A percentile compares a stretch with the other conserved stretches of the same genome.
Evolutionary conservation across 768 basidiomycete species (phyloP).

Genomic region (Naganishia antarctica): DNA sequence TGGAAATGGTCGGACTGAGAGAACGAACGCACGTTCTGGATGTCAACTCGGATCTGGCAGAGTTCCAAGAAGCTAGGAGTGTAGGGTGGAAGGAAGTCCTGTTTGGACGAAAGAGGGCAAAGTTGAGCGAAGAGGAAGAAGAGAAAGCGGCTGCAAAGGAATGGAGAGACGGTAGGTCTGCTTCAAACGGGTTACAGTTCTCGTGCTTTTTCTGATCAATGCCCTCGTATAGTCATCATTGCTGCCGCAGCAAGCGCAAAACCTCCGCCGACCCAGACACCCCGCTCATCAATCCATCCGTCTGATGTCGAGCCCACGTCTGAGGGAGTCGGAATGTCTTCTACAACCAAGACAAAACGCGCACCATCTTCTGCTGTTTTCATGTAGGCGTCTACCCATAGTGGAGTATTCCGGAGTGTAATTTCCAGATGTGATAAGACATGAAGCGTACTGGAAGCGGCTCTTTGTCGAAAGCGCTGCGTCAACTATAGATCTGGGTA

Average conservation of each 20-base stretch:
- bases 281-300: constrained; percentile 1
- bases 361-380: constrained; percentile 25
- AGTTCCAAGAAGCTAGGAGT: constrained; percentile 31
- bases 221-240: not conserved
- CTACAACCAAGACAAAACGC: not conserved
- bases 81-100: constrained; percentile 47
- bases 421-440: too few species aligned
- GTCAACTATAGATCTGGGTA: too few species aligned
- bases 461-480: too few species aligned
- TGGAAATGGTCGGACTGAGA: constrained; percentile 49
- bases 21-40: constrained; percentile 37
- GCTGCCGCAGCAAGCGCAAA: not conserved
- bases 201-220: too few species aligned
- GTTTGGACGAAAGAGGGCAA: constrained; percentile 43
- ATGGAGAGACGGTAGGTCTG: constrained; percentile 33
- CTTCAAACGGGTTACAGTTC: too few species aligned
- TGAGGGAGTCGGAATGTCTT: not conserved
- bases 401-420: too few species aligned
- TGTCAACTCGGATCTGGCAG: constrained; percentile 5
- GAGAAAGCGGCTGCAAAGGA: constrained; percentile 31
- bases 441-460: too few species aligned
- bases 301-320: constrained; percentile 9
- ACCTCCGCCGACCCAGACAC: not conserved
- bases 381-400: constrained; percentile 6
- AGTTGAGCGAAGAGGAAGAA: constrained; percentile 29